Base-by-base conservation (phyloP, 345 rosid species). In the Syzygium jambos region DNA sequence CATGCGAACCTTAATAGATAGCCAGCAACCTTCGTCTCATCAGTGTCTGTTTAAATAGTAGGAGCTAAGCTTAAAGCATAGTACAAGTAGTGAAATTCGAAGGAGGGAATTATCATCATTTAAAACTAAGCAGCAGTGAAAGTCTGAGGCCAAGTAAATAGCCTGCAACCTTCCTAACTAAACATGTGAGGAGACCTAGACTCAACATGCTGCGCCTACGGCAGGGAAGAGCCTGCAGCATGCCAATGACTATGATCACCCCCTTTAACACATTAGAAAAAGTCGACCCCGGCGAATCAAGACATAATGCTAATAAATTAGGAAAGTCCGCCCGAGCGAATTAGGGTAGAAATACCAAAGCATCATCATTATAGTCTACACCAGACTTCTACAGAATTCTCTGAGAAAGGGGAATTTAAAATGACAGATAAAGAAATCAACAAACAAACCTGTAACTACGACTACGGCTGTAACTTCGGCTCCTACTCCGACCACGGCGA, bases 381-480 rank as follows among this genome's bases (percentile, higher is more conserved):
- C 23, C 80, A 34, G 4, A 17, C 80, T 34, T 34, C 5, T 27
- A 41, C 73, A 23, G 29, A 29, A 38, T 17, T 78, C 23, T 34
- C 41, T 52, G 27, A 54, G 43, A 65, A 65, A 30, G 55, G 12
- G 52, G 56, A 63, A 52, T 54, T 56, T 46, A 6, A n/a, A 41
- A 55, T 29, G 83, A 53, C 27, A 53, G 46, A 78, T n/a, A 30
- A 65, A 17, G 63, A 49, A 7, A 29, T 21, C 29, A 30, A 86
- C 12, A 4, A 17, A 77, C 59, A 78, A 9, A 95, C 96, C 96
- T 93, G 94, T 95, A 94, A 91, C 99, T 97, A 43, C 93, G 97
- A 65, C 95, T 96, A n/a, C 96, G 90, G 88, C 98, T 95, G 92
- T 93, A 96, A 90, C 99, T 95, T 57, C 94, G 98, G 90, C 98